Evolutionary conservation across 345 rosid genomes (phyloP).

Genomic region (Aegle marmelos): DNA sequence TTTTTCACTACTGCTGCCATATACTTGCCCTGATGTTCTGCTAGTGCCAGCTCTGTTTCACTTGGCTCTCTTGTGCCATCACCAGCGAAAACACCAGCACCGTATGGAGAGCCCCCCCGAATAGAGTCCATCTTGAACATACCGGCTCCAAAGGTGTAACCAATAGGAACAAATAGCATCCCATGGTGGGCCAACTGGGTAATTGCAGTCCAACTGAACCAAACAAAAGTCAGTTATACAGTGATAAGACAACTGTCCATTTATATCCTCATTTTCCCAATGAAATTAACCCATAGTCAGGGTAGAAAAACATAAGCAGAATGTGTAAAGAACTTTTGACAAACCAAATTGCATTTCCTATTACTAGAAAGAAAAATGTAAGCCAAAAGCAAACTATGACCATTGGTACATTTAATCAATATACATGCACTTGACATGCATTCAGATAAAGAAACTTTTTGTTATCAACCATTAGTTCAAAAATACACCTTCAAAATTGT

Average conservation of each 20-base stretch:
- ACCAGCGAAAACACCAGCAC: constrained; percentile 68
- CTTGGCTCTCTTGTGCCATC: constrained; percentile 75
- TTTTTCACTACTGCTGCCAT: constrained; percentile 67
- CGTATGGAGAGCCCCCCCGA: constrained; percentile 76
- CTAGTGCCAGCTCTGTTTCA: constrained; percentile 62
- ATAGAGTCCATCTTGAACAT: constrained; percentile 77
- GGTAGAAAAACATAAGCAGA: not conserved
- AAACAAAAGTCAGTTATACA: not conserved
- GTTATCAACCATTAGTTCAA: not conserved
- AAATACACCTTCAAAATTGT: not conserved
- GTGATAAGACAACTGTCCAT: not conserved
- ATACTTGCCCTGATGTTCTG: constrained; percentile 82
- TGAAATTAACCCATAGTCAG: not conserved
- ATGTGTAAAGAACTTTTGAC: not conserved
- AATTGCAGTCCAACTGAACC: constrained; percentile 68
- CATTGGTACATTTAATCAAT: not conserved
- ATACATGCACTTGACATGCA: not conserved
- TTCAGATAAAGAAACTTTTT: not conserved
- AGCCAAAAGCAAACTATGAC: not conserved
- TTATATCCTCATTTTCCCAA: not conserved
- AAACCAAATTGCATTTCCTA: not conserved
- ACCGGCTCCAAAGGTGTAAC: constrained; percentile 79
- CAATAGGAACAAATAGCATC: constrained; percentile 82
- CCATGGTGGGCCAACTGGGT: constrained; percentile 83
- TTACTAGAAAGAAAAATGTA: not conserved